Percentiles rank a stretch among this genome's conserved stretches.
Evolutionary conservation across 768 basidiomycete genomes (phyloP).

Genomic region (Tremella fuciformis): DNA sequence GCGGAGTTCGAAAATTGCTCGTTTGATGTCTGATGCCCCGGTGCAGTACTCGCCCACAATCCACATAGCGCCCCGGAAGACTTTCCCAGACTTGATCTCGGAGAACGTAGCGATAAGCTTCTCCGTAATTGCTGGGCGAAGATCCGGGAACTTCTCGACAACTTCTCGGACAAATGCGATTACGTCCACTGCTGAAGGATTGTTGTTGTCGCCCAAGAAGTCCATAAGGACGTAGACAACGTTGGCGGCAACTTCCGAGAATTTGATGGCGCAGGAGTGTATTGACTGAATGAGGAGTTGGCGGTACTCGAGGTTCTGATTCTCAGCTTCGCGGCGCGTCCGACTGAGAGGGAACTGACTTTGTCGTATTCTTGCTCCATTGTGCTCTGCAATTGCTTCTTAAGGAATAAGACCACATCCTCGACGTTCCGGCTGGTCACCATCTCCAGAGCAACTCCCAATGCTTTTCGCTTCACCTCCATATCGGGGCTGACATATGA

Average conservation of each 20-base stretch:
- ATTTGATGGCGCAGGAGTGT: slow-evolving; percentile 91
- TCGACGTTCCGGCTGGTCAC: slow-evolving; percentile 92
- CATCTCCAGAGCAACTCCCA: slow-evolving; percentile 85
- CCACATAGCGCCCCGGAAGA: slow-evolving; percentile 94
- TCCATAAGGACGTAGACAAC: slow-evolving; percentile 70
- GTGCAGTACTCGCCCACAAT: slow-evolving; percentile 92
- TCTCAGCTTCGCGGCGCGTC: slow-evolving; percentile 1
- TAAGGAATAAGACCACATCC: slow-evolving; percentile 91
- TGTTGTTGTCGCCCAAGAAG: slow-evolving; percentile 80
- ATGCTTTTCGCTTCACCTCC: slow-evolving; percentile 91
- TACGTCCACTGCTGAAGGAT: slow-evolving; percentile 91
- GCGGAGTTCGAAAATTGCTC: slow-evolving; percentile 71
- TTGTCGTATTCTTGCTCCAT: slow-evolving; percentile 91
- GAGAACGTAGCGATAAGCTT: slow-evolving; percentile 75
- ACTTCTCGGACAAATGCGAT: slow-evolving; percentile 89
- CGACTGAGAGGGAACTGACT: slow-evolving; percentile 54
- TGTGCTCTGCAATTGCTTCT: slow-evolving; percentile 94
- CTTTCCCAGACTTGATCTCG: slow-evolving; percentile 93
- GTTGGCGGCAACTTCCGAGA: slow-evolving; percentile 92
- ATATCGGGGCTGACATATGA: slow-evolving; percentile 71
- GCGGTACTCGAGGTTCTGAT: slow-evolving; percentile 84
- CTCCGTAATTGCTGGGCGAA: slow-evolving; percentile 76
- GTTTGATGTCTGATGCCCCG: slow-evolving; percentile 66
- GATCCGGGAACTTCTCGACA: slow-evolving; percentile 90
- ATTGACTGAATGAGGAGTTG: slow-evolving; percentile 96